phyloP scores from a whole-genome alignment of 305 asterid genomes.

The Solanum hybrid region DNA sequence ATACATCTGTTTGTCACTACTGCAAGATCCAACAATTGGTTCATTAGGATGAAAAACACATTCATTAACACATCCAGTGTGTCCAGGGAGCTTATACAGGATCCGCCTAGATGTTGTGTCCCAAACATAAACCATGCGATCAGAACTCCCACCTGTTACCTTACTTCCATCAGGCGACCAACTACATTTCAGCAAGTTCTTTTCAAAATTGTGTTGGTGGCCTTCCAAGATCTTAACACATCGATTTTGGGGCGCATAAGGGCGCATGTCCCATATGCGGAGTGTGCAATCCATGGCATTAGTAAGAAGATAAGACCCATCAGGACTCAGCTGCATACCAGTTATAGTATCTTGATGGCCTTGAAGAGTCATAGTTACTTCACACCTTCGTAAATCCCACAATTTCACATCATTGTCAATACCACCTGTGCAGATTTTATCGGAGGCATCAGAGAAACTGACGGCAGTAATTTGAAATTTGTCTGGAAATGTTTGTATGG shows the following conservation, averaged over 20 bases:
- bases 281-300: constrained; percentile 87
- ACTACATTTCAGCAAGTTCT: constrained; percentile 82
- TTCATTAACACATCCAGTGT: constrained; percentile 89
- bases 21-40: constrained; percentile 84
- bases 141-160: constrained; percentile 93
- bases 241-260: constrained; percentile 90
- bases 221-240: constrained; percentile 94
- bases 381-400: constrained; percentile 86
- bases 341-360: constrained; percentile 93
- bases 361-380: constrained; percentile 86
- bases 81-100: constrained; percentile 91
- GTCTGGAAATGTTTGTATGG: constrained; percentile 89
- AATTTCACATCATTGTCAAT: constrained; percentile 86
- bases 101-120: constrained; percentile 82
- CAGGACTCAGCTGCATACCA: constrained; percentile 93
- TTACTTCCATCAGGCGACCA: constrained; percentile 99
- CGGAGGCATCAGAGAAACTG: constrained; percentile 91
- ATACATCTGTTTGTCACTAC: constrained; percentile 92
- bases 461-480: constrained; percentile 94
- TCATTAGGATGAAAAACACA: constrained; percentile 77
- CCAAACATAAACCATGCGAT: constrained; percentile 89
- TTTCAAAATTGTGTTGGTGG: constrained; percentile 93
- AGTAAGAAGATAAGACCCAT: constrained; percentile 93
- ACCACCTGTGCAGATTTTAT: constrained; percentile 86
- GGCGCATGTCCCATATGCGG: constrained; percentile 97